Conservation (phyloP, 305 asterid genomes). For the Fraxinus dipetala region DNA sequence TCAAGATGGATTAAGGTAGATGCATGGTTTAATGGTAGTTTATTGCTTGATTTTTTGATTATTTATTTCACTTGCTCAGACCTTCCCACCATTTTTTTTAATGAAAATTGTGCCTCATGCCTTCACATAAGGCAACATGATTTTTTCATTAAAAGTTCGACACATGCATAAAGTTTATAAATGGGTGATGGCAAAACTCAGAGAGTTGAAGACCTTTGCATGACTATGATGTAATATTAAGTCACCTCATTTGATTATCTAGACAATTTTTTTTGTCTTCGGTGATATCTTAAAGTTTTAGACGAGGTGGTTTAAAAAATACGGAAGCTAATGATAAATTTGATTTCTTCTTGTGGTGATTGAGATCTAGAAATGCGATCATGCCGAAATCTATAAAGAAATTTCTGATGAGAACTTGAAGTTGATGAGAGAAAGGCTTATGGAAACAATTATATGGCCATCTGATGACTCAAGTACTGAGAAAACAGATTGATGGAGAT, state of each 20-base stretch:
- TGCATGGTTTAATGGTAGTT: background rate
- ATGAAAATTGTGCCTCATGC: background rate
- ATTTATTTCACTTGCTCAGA: background rate
- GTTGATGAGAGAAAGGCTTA: constrained; percentile 66
- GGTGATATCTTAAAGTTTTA: background rate
- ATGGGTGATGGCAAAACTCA: background rate
- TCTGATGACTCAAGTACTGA: constrained; percentile 37
- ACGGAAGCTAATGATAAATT: background rate
- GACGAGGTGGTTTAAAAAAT: background rate
- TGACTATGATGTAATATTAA: background rate
- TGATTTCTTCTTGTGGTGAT: background rate
- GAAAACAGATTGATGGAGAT: background rate
- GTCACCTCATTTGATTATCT: background rate
- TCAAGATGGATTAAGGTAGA: constrained; percentile 75
- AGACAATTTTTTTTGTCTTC: background rate
- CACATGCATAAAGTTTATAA: background rate
- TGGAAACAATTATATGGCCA: constrained; percentile 64
- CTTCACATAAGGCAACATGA: background rate
- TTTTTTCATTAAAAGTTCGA: background rate
- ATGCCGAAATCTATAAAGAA: constrained; percentile 50
- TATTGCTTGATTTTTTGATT: background rate
- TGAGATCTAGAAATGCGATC: constrained; percentile 49
- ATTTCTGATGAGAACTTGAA: constrained; percentile 64
- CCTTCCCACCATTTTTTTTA: background rate
- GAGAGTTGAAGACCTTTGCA: background rate